Conservation (phyloP, 306 rosid species). For the Quercus mongolica region DNA sequence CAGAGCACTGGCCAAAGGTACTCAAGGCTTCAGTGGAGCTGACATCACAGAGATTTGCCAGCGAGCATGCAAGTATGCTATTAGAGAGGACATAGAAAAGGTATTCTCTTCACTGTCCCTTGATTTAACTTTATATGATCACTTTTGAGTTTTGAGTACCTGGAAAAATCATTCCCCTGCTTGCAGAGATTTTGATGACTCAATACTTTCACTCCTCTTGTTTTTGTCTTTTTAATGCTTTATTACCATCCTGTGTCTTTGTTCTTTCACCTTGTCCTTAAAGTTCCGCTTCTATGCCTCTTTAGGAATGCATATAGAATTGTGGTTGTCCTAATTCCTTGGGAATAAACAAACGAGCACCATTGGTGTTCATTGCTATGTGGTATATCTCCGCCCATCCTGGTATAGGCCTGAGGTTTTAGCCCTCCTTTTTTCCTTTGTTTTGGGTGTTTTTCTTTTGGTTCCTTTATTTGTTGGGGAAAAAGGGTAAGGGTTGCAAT, state of each 20-base stretch:
- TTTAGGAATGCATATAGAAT: neutral
- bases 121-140: neutral
- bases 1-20: conserved; percentile 43
- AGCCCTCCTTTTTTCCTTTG: neutral
- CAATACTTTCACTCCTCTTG: neutral
- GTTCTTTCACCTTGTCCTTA: neutral
- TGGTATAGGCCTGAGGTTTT: neutral
- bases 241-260: neutral
- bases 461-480: neutral
- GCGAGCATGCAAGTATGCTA: conserved; percentile 58
- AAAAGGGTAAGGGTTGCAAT: neutral
- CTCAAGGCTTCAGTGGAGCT: conserved; percentile 62
- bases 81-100: conserved; percentile 61
- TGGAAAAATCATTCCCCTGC: neutral
- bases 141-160: neutral
- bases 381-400: neutral
- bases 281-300: neutral
- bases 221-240: neutral
- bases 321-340: neutral
- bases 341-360: neutral
- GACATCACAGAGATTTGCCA: conserved; percentile 63
- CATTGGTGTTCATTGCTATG: neutral
- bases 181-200: neutral
- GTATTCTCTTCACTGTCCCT: conserved; percentile 16
- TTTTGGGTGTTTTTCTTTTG: neutral